Evolutionary conservation across 2,329 filamentous ascomycete species (phyloP).

Genomic region (Stagonosporopsis chrysanthemi): DNA sequence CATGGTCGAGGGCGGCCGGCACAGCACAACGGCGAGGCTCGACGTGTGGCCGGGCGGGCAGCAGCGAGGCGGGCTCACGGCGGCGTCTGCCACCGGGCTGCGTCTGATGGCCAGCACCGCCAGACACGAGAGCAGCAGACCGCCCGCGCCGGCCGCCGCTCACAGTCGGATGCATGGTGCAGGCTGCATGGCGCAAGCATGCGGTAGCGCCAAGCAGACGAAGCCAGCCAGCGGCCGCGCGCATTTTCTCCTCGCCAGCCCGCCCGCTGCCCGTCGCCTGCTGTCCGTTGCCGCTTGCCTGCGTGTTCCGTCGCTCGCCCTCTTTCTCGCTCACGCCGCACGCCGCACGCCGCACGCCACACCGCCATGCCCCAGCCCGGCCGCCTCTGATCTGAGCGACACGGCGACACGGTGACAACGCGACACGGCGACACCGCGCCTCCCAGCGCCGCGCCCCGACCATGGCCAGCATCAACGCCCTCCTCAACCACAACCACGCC

Average conservation of each 20-base stretch:
- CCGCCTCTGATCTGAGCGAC: background rate
- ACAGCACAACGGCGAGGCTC: too few species aligned
- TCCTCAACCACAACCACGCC: conserved; percentile 50
- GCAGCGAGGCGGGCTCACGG: too few species aligned
- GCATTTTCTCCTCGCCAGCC: conserved; percentile 5
- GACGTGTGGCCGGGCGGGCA: too few species aligned
- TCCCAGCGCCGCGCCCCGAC: background rate
- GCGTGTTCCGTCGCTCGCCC: background rate
- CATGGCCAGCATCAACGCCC: conserved; percentile 48
- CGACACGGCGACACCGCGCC: background rate
- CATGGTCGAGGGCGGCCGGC: background rate
- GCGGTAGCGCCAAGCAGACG: conserved; percentile 10
- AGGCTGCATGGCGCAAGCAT: background rate
- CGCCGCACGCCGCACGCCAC: too few species aligned
- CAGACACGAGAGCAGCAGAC: too few species aligned
- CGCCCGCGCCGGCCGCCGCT: too few species aligned
- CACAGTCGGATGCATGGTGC: too few species aligned
- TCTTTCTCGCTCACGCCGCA: background rate
- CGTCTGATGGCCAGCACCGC: too few species aligned
- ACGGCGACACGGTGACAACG: too few species aligned
- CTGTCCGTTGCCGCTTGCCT: too few species aligned
- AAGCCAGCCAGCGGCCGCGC: conserved; percentile 12
- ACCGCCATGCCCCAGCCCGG: background rate
- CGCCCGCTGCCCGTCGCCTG: background rate
- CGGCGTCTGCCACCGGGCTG: too few species aligned